Evolutionary conservation across 306 rosid species (phyloP).

Genomic region (Prinsepia uniflora): DNA sequence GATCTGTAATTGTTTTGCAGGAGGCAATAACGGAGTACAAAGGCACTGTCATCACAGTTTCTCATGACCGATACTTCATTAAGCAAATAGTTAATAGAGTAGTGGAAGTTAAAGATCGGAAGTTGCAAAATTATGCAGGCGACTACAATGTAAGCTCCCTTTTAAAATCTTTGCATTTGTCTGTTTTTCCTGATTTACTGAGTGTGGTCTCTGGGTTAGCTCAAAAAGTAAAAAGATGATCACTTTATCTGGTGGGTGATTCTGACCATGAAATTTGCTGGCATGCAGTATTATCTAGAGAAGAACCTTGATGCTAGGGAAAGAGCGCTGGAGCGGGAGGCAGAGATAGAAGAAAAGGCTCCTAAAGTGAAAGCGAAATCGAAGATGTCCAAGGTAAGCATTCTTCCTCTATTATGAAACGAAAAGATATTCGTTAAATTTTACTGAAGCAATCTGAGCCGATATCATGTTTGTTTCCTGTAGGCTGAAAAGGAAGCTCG

Average conservation of each 20-base stretch:
- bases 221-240: neutral
- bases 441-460: neutral
- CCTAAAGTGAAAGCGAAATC: slow-evolving; percentile 94
- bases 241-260: neutral
- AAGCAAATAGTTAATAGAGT: slow-evolving; percentile 95
- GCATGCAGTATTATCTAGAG: slow-evolving; percentile 78
- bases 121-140: slow-evolving; percentile 83
- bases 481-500: slow-evolving; percentile 94
- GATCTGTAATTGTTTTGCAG: slow-evolving; percentile 41
- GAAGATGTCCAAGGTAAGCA: slow-evolving; percentile 88
- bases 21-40: slow-evolving; percentile 79
- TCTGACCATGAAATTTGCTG: slow-evolving; percentile 26
- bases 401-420: slow-evolving; percentile 3
- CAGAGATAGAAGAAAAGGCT: slow-evolving; percentile 88
- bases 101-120: slow-evolving; percentile 67
- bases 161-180: neutral
- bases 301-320: slow-evolving; percentile 86
- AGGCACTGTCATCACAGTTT: slow-evolving; percentile 90
- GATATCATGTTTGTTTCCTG: slow-evolving; percentile 5
- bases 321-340: slow-evolving; percentile 81
- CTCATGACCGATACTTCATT: slow-evolving; percentile 93
- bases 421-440: neutral
- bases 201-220: neutral
- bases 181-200: neutral
- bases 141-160: slow-evolving; percentile 72